Percentiles rank a stretch among this genome's conserved stretches.
phyloP scores from a whole-genome alignment of 2,329 filamentous ascomycete species.

The Phialophora chinensis region DNA sequence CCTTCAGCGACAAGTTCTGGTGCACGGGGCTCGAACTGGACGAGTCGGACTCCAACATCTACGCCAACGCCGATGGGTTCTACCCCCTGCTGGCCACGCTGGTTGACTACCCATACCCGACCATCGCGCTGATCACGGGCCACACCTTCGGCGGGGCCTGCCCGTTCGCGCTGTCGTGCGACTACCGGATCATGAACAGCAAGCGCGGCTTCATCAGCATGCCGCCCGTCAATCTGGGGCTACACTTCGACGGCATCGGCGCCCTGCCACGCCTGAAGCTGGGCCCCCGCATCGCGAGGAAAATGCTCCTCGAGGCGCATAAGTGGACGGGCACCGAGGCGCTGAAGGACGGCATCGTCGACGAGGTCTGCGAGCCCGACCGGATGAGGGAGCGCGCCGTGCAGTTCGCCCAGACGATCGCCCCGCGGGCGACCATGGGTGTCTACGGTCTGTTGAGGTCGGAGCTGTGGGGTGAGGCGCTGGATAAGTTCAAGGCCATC shows the following conservation, averaged over 20 bases:
- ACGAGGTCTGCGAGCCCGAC: conserved; percentile 57
- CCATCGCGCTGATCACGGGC: conserved; percentile 55
- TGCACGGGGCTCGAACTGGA: conserved; percentile 58
- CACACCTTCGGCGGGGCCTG: conserved; percentile 58
- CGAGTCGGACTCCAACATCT: conserved; percentile 56
- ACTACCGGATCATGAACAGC: conserved; percentile 57
- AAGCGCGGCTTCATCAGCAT: conserved; percentile 56
- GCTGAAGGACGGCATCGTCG: conserved; percentile 60
- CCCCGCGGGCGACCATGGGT: conserved; percentile 47
- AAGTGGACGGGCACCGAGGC: conserved; percentile 61
- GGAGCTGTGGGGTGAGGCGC: conserved; percentile 62
- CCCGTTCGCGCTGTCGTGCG: conserved; percentile 55
- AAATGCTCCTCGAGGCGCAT: conserved; percentile 63
- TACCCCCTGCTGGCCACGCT: conserved; percentile 59
- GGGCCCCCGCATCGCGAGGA: conserved; percentile 57
- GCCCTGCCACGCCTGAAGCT: conserved; percentile 60
- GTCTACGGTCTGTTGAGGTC: conserved; percentile 60
- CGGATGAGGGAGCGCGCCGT: conserved; percentile 56
- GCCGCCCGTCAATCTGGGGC: conserved; percentile 61
- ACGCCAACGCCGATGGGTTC: conserved; percentile 64
- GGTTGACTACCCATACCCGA: conserved; percentile 58
- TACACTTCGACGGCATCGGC: conserved; percentile 63
- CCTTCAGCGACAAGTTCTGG: conserved; percentile 53
- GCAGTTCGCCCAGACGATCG: conserved; percentile 51
- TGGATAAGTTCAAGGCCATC: conserved; percentile 57